phyloP scores from a whole-genome alignment of 2,329 filamentous ascomycete species.

The Pestalotiopsis sp. region DNA sequence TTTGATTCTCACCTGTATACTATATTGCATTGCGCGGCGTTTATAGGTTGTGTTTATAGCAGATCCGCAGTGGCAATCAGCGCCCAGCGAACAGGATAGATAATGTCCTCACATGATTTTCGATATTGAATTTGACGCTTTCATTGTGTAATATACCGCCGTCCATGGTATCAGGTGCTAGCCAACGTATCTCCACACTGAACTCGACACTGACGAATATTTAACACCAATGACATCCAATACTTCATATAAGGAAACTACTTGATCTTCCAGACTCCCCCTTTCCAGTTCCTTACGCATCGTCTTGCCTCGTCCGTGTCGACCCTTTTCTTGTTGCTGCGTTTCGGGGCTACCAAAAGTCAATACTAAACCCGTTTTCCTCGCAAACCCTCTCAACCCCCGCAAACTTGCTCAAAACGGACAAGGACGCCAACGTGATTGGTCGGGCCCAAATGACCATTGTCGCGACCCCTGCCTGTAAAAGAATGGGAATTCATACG shows the following conservation, averaged over 20 bases:
- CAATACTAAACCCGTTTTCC: neutral
- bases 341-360: neutral
- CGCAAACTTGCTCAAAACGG: constrained; percentile 8
- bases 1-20: neutral
- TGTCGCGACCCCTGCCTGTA: neutral
- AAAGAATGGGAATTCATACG: neutral
- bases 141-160: no score
- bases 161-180: no score
- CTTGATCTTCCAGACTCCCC: no score
- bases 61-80: neutral
- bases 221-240: no score
- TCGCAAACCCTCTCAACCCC: constrained; percentile 7
- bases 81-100: neutral
- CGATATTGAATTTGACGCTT: no score
- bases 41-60: neutral
- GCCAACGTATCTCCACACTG: no score
- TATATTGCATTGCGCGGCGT: neutral
- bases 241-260: no score
- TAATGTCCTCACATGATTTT: no score
- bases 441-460: neutral
- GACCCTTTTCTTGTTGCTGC: neutral
- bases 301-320: no score
- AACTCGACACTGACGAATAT: no score
- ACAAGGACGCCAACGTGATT: constrained; percentile 1
- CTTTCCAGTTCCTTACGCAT: no score